Evolutionary conservation across 2,329 filamentous ascomycete genomes (phyloP).

Genomic region (Hypoxylon sp.): DNA sequence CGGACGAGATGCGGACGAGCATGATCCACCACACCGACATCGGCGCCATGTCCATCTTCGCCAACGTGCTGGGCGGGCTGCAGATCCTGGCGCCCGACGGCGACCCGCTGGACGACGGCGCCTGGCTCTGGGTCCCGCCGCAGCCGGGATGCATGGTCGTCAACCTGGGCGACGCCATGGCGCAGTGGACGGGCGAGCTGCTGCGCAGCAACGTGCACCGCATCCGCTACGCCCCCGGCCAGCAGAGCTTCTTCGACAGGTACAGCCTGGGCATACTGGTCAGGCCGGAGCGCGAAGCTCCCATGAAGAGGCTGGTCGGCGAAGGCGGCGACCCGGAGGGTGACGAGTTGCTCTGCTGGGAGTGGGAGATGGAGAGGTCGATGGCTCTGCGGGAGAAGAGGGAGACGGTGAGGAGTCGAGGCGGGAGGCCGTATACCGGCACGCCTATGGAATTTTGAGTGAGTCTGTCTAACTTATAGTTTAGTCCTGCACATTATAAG

Average conservation of each 20-base stretch:
- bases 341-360: not conserved
- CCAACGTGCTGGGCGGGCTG: conserved; percentile 49
- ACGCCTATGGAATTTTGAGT: too few species aligned
- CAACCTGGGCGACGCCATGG: conserved; percentile 39
- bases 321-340: not conserved
- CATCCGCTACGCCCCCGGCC: conserved; percentile 32
- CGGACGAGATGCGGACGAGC: conserved; percentile 36
- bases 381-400: too few species aligned
- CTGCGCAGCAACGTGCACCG: conserved; percentile 42
- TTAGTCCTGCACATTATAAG: too few species aligned
- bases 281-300: conserved; percentile 28
- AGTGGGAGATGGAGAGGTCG: conserved; percentile 4
- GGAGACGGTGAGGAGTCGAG: too few species aligned
- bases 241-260: conserved; percentile 35
- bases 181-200: conserved; percentile 39
- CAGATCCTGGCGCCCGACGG: conserved; percentile 46
- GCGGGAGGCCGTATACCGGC: too few species aligned
- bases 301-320: conserved; percentile 25
- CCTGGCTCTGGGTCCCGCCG: conserved; percentile 40
- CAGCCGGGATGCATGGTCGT: conserved; percentile 40
- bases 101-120: conserved; percentile 16
- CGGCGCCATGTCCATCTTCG: conserved; percentile 49
- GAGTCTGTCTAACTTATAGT: too few species aligned
- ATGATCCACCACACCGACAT: conserved; percentile 49
- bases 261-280: conserved; percentile 28